A percentile compares a stretch with the other conserved stretches of the same genome.
Conservation (phyloP, 352 stramenopile species). For the Nothophytophthora sp. region DNA sequence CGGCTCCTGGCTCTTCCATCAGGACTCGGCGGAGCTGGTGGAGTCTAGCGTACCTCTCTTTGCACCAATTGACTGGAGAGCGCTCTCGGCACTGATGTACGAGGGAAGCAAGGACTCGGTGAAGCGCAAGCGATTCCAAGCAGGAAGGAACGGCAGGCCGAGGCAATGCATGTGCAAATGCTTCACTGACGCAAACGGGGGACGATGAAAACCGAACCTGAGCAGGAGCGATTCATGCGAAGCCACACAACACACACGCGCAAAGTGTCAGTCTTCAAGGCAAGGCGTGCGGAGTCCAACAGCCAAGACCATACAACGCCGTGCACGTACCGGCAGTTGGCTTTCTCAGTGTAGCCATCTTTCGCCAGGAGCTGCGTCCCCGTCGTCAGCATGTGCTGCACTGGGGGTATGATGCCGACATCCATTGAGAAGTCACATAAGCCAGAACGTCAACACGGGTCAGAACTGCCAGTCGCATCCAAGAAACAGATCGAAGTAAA, state of each 20-base stretch:
- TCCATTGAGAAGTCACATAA: too few species aligned
- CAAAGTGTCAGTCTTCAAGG: background rate
- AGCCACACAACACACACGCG: background rate
- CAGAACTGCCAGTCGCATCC: too few species aligned
- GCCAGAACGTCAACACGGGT: background rate
- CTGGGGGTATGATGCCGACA: too few species aligned
- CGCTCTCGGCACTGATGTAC: conserved; percentile 56
- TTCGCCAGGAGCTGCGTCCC: conserved; percentile 49
- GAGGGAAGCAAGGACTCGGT: conserved; percentile 52
- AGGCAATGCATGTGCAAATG: conserved; percentile 79
- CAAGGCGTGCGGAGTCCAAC: background rate
- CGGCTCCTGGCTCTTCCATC: background rate
- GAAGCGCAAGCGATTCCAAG: conserved; percentile 67
- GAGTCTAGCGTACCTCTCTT: conserved; percentile 19
- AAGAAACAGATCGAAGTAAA: too few species aligned
- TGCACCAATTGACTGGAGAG: conserved; percentile 29
- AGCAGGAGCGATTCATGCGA: background rate
- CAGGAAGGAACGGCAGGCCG: conserved; percentile 56
- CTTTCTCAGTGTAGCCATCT: conserved; percentile 34
- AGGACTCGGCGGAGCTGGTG: conserved; percentile 18
- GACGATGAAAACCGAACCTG: conserved; percentile 75
- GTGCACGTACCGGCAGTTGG: conserved; percentile 32
- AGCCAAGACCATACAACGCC: background rate
- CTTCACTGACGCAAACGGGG: conserved; percentile 68
- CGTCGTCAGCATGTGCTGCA: conserved; percentile 59